Conservation (phyloP, 768 basidiomycete genomes). For the Boletellus sp. region DNA sequence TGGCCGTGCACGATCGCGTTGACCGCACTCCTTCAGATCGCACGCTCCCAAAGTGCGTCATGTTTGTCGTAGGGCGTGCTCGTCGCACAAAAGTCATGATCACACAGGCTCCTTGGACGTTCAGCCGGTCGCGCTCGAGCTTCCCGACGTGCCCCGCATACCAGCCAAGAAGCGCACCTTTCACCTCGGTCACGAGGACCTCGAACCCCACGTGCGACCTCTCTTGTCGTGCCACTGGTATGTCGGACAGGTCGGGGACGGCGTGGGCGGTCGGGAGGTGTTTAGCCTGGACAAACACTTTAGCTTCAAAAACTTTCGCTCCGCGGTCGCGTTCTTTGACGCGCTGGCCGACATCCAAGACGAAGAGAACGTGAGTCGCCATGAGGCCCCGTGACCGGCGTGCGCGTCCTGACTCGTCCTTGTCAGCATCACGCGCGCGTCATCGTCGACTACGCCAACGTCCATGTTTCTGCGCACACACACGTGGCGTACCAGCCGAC, state of each 20-base stretch:
- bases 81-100: neutral
- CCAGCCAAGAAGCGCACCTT: conserved; percentile 33
- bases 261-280: conserved; percentile 10
- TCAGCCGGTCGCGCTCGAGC: conserved; percentile 4
- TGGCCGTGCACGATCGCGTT: neutral
- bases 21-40: conserved; percentile 11
- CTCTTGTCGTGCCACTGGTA: conserved; percentile 34
- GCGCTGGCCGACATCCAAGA: conserved; percentile 25
- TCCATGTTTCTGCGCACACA: conserved; percentile 25
- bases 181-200: conserved; percentile 32
- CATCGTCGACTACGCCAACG: conserved; percentile 21
- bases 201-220: conserved; percentile 34
- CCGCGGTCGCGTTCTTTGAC: conserved; percentile 28
- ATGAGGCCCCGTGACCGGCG: neutral
- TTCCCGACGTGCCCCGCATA: conserved; percentile 27
- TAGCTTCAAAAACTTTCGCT: conserved; percentile 22
- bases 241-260: conserved; percentile 12
- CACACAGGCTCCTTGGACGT: conserved; percentile 17
- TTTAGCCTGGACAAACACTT: conserved; percentile 29
- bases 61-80: neutral
- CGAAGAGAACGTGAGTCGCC: conserved; percentile 31
- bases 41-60: conserved; percentile 20
- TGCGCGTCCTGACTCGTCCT: neutral
- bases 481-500: conserved; percentile 22
- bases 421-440: conserved; percentile 32